These are phyloP conservation scores for Pinus albicaulis DNA, from an alignment of 75 land plant genomes.

Conservation along the genomic window DNA sequence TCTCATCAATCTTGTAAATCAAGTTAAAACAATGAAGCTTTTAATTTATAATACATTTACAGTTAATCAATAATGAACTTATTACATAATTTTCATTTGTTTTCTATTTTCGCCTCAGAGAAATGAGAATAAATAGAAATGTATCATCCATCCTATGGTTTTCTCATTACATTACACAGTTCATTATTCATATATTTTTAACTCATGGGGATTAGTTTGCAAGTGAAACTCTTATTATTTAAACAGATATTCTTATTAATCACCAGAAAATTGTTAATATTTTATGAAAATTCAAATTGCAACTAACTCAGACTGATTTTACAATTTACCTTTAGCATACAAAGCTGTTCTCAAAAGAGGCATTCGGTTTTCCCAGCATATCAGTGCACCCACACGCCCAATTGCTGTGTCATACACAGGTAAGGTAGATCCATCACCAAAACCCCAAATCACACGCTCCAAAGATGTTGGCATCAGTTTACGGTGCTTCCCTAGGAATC, in stretches of 20 bases:
- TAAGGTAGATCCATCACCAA: conserved; percentile 95
- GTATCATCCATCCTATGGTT: too few relatives aligned
- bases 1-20: too few relatives aligned
- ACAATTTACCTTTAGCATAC: conserved; percentile 82
- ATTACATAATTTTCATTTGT: too few relatives aligned
- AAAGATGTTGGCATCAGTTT: conserved; percentile 91
- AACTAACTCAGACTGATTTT: neutral
- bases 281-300: neutral
- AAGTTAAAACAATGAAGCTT: too few relatives aligned
- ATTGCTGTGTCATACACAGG: conserved; percentile 87
- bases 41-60: too few relatives aligned
- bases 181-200: neutral
- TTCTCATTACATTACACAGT: neutral
- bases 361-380: conserved; percentile 99
- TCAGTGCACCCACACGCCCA: conserved; percentile 86
- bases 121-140: too few relatives aligned
- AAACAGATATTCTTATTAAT: neutral
- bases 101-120: too few relatives aligned
- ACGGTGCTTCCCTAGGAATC: conserved; percentile 89
- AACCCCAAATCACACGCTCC: conserved; percentile 95
- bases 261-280: neutral
- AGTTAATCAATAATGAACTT: too few relatives aligned
- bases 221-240: neutral
- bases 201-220: neutral
- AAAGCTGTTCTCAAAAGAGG: conserved; percentile 94